Percentiles rank a stretch among this genome's conserved stretches.
These are phyloP conservation scores for Eruca vesicaria DNA, from an alignment of 441 rosid genomes.

Conservation along the genomic window DNA sequence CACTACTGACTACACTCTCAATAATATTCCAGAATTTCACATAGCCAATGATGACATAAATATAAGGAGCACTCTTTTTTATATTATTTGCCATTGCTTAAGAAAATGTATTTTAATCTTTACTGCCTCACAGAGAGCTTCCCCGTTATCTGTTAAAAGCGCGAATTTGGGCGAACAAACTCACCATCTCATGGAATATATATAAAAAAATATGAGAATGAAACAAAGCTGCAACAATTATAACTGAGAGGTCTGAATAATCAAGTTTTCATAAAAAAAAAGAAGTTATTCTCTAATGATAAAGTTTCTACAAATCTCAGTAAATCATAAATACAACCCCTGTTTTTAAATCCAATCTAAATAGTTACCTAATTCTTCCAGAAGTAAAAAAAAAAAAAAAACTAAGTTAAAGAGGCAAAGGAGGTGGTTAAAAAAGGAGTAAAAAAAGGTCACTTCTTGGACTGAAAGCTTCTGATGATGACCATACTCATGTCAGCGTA, in stretches of 20 bases:
- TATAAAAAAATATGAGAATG: not conserved
- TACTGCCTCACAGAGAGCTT: not conserved
- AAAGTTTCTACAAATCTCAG: not conserved
- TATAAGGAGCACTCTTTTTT: not conserved
- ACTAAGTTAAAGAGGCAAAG: too few relatives aligned
- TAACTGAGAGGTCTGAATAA: not conserved
- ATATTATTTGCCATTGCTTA: not conserved
- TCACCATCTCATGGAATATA: too few relatives aligned
- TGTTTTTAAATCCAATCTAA: not conserved
- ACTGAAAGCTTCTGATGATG: conserved; percentile 72
- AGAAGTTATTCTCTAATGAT: not conserved
- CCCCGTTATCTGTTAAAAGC: not conserved
- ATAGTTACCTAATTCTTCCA: too few relatives aligned
- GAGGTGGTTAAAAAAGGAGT: not conserved
- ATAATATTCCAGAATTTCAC: not conserved
- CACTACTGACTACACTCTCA: not conserved
- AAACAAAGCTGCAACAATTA: not conserved
- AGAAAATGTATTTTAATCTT: not conserved
- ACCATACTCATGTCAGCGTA: conserved; percentile 69
- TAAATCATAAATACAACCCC: not conserved
- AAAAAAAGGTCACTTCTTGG: not conserved
- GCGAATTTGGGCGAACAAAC: not conserved
- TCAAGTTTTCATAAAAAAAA: not conserved
- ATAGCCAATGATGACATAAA: not conserved
- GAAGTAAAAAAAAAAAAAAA: too few relatives aligned